Conservation (phyloP, 2,329 filamentous ascomycete species). For the Pyrenophora seminiperda region DNA sequence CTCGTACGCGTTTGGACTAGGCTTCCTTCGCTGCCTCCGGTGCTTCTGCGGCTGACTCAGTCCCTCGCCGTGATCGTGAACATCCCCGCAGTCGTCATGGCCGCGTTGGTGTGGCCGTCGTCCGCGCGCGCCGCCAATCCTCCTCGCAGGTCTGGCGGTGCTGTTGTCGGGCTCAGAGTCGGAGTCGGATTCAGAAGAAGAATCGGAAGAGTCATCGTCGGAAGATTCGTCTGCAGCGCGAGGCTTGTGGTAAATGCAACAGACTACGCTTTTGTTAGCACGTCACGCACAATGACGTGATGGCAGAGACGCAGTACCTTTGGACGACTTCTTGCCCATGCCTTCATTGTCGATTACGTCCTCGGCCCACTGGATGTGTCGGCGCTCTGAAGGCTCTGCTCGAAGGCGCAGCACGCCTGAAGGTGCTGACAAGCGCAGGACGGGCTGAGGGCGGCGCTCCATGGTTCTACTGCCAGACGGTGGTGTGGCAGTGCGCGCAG, state of each 20-base stretch:
- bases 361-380: constrained; percentile 88
- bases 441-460: constrained; percentile 35
- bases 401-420: constrained; percentile 50
- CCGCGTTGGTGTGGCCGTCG: constrained; percentile 36
- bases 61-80: constrained; percentile 49
- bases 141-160: constrained; percentile 48
- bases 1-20: constrained; percentile 83
- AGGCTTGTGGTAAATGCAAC: constrained; percentile 95
- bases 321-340: constrained; percentile 89
- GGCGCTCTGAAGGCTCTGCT: constrained; percentile 51
- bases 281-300: neutral
- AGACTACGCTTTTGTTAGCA: constrained; percentile 64
- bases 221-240: constrained; percentile 74
- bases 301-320: constrained; percentile 63
- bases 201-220: constrained; percentile 66
- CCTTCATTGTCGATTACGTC: constrained; percentile 95
- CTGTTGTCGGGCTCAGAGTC: constrained; percentile 61
- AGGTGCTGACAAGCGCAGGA: constrained; percentile 42
- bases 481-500: constrained; percentile 29
- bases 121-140: constrained; percentile 30
- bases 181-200: constrained; percentile 60
- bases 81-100: constrained; percentile 46
- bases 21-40: constrained; percentile 54
- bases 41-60: constrained; percentile 48
- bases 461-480: constrained; percentile 31